Percentiles rank a stretch among this genome's conserved stretches.
Conservation (phyloP, 768 basidiomycete species). For the Suillus weaverae region DNA sequence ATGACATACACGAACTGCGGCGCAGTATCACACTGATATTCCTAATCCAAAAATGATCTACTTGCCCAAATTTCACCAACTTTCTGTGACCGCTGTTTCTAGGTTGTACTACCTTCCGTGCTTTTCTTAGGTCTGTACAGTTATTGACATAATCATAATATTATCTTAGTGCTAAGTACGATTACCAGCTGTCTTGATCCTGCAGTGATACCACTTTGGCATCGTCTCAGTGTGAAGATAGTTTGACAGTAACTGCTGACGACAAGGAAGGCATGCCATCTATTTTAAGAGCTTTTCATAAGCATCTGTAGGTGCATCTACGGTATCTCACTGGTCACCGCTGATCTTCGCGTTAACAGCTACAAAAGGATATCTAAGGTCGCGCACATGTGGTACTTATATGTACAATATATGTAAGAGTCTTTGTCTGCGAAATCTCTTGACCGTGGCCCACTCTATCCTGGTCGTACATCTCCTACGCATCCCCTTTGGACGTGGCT, state of each 20-base stretch:
- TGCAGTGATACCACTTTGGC: too few relatives aligned
- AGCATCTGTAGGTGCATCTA: too few relatives aligned
- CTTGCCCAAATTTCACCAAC: too few relatives aligned
- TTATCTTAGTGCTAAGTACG: not conserved
- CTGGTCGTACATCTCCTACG: not conserved
- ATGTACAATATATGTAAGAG: not conserved
- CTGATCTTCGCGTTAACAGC: not conserved
- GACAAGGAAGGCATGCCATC: not conserved
- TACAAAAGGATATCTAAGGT: not conserved
- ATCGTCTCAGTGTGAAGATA: not conserved
- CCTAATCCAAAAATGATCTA: too few relatives aligned
- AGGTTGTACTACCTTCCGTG: not conserved
- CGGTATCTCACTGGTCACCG: not conserved
- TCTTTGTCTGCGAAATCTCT: not conserved
- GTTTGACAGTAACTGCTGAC: not conserved
- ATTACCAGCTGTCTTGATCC: not conserved
- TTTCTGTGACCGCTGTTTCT: too few relatives aligned
- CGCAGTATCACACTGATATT: not conserved
- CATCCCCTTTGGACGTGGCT: slow-evolving; percentile 6
- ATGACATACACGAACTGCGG: not conserved
- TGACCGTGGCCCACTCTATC: not conserved
- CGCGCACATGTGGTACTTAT: not conserved
- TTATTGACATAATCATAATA: not conserved
- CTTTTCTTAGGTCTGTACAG: not conserved
- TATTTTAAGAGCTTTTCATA: not conserved